Evolutionary conservation across 495 filamentous ascomycete genomes (phyloP).

Genomic region (Melanomma pulvis-pyrius): DNA sequence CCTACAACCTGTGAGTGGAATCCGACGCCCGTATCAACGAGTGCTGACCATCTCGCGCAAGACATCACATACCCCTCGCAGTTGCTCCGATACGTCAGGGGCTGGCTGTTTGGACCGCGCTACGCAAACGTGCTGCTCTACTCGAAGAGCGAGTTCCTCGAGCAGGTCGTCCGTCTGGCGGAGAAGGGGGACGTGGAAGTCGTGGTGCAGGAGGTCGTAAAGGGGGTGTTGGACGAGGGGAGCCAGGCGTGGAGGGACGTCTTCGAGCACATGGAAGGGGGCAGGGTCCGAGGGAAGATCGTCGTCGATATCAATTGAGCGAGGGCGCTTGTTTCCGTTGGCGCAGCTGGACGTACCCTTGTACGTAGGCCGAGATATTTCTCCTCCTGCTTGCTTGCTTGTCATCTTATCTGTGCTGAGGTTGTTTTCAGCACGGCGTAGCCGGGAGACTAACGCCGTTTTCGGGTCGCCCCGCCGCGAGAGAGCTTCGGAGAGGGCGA

Average conservation of each 20-base stretch:
- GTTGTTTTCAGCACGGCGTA: too few relatives aligned
- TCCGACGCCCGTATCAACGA: not conserved
- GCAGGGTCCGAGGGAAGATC: constrained; percentile 41
- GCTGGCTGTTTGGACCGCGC: constrained; percentile 32
- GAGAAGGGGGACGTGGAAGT: constrained; percentile 23
- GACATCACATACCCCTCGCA: constrained; percentile 32
- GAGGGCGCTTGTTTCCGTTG: not conserved
- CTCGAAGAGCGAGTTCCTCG: constrained; percentile 22
- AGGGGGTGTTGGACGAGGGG: constrained; percentile 27
- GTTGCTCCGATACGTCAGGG: constrained; percentile 33
- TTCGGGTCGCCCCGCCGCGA: too few relatives aligned
- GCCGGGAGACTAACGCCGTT: too few relatives aligned
- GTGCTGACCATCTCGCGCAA: not conserved
- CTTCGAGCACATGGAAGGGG: constrained; percentile 38
- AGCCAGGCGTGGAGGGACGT: constrained; percentile 36
- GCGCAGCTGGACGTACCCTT: too few relatives aligned
- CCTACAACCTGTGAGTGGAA: constrained; percentile 29
- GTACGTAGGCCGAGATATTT: too few relatives aligned
- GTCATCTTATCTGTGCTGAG: too few relatives aligned
- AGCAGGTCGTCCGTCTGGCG: constrained; percentile 9
- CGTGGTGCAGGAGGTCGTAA: constrained; percentile 28
- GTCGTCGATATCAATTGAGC: constrained; percentile 34
- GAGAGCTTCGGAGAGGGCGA: too few relatives aligned
- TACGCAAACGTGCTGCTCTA: constrained; percentile 37
- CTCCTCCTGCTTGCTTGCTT: too few relatives aligned